Percentiles rank a stretch among this genome's conserved stretches.
Conservation (phyloP, 2,329 filamentous ascomycete species). For the Microcera coccophila region DNA sequence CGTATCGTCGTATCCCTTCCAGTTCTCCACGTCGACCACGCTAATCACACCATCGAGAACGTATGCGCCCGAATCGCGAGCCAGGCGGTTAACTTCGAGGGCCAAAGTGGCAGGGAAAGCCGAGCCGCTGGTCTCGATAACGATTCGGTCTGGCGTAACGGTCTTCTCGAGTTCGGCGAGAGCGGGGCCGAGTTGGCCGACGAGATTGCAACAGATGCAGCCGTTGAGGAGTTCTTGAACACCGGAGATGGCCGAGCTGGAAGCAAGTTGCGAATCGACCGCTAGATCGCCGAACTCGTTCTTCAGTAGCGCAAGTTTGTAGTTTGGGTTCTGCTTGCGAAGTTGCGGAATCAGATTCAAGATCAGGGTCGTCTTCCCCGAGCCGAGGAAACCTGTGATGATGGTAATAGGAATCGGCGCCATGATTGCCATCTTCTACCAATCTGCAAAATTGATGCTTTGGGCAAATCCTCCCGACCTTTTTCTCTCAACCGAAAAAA, state of each 20-base stretch:
- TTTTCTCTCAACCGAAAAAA: slow-evolving; percentile 10
- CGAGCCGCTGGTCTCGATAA: slow-evolving; percentile 88
- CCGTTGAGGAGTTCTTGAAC: slow-evolving; percentile 93
- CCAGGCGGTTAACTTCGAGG: slow-evolving; percentile 81
- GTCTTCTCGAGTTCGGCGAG: slow-evolving; percentile 65
- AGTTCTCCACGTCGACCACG: slow-evolving; percentile 93
- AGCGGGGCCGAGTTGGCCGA: slow-evolving; percentile 81
- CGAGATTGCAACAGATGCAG: slow-evolving; percentile 98
- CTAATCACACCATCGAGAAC: slow-evolving; percentile 82
- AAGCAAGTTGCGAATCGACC: slow-evolving; percentile 86
- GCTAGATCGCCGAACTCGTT: slow-evolving; percentile 97
- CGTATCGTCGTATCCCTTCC: slow-evolving; percentile 87
- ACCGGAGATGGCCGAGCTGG: slow-evolving; percentile 76
- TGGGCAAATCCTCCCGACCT: neutral
- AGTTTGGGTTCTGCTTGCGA: slow-evolving; percentile 62
- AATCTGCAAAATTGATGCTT: neutral
- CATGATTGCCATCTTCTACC: slow-evolving; percentile 43
- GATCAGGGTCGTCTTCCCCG: slow-evolving; percentile 93
- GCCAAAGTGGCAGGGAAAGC: slow-evolving; percentile 86
- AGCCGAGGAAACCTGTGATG: slow-evolving; percentile 91
- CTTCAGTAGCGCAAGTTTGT: slow-evolving; percentile 91
- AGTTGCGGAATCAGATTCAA: slow-evolving; percentile 92
- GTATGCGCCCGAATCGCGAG: slow-evolving; percentile 64
- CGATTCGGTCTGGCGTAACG: slow-evolving; percentile 71
- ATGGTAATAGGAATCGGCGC: slow-evolving; percentile 85